Conservation (phyloP, 495 filamentous ascomycete genomes). For the Bacidia gigantensis region DNA sequence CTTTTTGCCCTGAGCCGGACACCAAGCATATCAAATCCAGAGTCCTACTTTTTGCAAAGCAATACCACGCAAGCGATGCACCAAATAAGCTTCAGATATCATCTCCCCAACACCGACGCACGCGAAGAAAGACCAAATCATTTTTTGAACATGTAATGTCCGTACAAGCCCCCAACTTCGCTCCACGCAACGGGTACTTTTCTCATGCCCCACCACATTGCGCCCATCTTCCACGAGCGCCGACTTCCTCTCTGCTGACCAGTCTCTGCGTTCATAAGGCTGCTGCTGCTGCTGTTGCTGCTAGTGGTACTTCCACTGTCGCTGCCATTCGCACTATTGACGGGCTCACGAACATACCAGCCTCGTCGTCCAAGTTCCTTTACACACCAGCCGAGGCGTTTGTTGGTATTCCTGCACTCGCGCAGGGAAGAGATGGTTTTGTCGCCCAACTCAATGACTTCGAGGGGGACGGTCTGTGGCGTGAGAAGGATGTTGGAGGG, state of each 20-base stretch:
- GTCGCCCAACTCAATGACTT: conserved; percentile 66
- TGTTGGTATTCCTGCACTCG: conserved; percentile 36
- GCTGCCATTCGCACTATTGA: conserved; percentile 15
- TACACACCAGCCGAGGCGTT: conserved; percentile 50
- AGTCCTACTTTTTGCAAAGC: too few species aligned
- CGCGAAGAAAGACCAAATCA: too few species aligned
- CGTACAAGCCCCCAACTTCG: conserved; percentile 77
- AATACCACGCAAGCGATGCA: background rate
- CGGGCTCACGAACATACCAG: conserved; percentile 49
- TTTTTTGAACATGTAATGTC: conserved; percentile 70
- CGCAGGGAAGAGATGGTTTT: conserved; percentile 51
- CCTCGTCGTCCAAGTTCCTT: conserved; percentile 55
- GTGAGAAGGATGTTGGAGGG: conserved; percentile 45
- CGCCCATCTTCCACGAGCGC: conserved; percentile 76
- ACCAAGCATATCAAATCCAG: background rate
- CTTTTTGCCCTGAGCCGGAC: background rate
- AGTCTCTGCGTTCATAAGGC: conserved; percentile 5
- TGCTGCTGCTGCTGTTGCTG: background rate
- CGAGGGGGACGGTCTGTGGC: conserved; percentile 50
- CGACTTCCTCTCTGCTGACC: conserved; percentile 32
- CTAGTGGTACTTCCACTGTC: conserved; percentile 20
- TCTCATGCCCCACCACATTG: conserved; percentile 75
- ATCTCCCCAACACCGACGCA: too few species aligned
- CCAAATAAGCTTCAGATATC: background rate
- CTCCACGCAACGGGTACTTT: conserved; percentile 68